These are phyloP conservation scores for Russula emetica DNA, from an alignment of 768 basidiomycete species.

Conservation along the genomic window DNA sequence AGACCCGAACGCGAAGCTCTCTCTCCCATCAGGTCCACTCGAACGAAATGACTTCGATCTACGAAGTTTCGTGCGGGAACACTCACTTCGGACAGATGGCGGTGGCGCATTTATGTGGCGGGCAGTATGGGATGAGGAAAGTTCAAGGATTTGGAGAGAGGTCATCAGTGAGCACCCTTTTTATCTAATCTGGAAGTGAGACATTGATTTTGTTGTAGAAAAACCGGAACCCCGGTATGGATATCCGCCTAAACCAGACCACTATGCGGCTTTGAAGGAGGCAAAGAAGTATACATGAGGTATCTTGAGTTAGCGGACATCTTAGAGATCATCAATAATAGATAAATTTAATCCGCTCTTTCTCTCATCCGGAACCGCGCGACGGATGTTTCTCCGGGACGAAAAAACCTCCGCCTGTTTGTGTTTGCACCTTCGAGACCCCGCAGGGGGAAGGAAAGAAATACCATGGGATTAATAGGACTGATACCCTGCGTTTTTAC, in stretches of 20 bases:
- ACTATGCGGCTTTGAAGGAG: conserved; percentile 50
- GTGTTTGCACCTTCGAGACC: background rate
- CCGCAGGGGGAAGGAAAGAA: background rate
- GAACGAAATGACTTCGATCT: conserved; percentile 61
- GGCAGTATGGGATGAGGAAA: conserved; percentile 65
- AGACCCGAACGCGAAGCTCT: conserved; percentile 33
- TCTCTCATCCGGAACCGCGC: background rate
- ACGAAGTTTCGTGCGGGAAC: conserved; percentile 53
- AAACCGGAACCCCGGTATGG: conserved; percentile 55
- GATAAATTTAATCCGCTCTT: background rate
- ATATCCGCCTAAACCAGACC: conserved; percentile 48
- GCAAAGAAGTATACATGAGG: conserved; percentile 17
- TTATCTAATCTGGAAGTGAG: background rate
- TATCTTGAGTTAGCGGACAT: background rate
- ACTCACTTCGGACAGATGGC: conserved; percentile 52
- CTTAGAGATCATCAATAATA: background rate
- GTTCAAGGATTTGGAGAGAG: conserved; percentile 60
- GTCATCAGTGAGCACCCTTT: conserved; percentile 56
- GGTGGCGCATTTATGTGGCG: conserved; percentile 85
- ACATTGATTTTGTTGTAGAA: conserved; percentile 33
- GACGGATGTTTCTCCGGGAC: background rate
- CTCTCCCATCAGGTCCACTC: conserved; percentile 28
- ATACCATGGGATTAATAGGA: background rate
- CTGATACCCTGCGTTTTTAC: background rate
- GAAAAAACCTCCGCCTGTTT: background rate